These are phyloP conservation scores for Physocladia obscura DNA, from an alignment of 192 early-diverging fungal species.

Conservation along the genomic window DNA sequence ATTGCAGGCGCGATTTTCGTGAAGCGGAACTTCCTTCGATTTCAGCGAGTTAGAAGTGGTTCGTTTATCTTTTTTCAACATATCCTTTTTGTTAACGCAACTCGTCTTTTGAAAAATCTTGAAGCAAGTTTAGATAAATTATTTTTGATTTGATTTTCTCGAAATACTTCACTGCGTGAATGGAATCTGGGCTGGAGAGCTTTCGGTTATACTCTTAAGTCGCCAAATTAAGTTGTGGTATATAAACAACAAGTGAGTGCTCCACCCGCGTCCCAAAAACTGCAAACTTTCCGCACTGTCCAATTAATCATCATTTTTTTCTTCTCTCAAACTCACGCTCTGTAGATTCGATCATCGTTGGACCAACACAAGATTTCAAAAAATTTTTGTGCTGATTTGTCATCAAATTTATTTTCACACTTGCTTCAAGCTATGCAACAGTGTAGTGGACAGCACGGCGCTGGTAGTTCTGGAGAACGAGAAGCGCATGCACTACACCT, in stretches of 20 bases:
- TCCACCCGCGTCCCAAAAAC: conserved; percentile 74
- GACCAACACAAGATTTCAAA: background rate
- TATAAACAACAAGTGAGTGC: too few species aligned
- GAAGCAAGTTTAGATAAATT: background rate
- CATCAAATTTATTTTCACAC: background rate
- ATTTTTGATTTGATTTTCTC: conserved; percentile 12
- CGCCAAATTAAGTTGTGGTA: too few species aligned
- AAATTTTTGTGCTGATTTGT: background rate
- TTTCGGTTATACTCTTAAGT: background rate
- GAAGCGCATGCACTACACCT: conserved; percentile 19
- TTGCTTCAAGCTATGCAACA: background rate
- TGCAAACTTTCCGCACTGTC: conserved; percentile 58
- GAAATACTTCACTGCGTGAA: conserved; percentile 14
- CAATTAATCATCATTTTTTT: conserved; percentile 38
- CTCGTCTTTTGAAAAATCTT: conserved; percentile 11
- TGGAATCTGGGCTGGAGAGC: conserved; percentile 18
- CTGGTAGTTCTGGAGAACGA: conserved; percentile 31
- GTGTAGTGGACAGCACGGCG: conserved; percentile 29
- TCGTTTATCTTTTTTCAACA: conserved; percentile 31
- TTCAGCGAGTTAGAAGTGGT: background rate
- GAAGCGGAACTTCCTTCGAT: background rate
- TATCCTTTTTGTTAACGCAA: conserved; percentile 29
- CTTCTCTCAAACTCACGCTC: conserved; percentile 33
- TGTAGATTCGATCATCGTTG: background rate
- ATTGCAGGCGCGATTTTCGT: conserved; percentile 55